A percentile compares a stretch with the other conserved stretches of the same genome.
Conservation (phyloP, 2,329 filamentous ascomycete species). For the Trichophyton simii region DNA sequence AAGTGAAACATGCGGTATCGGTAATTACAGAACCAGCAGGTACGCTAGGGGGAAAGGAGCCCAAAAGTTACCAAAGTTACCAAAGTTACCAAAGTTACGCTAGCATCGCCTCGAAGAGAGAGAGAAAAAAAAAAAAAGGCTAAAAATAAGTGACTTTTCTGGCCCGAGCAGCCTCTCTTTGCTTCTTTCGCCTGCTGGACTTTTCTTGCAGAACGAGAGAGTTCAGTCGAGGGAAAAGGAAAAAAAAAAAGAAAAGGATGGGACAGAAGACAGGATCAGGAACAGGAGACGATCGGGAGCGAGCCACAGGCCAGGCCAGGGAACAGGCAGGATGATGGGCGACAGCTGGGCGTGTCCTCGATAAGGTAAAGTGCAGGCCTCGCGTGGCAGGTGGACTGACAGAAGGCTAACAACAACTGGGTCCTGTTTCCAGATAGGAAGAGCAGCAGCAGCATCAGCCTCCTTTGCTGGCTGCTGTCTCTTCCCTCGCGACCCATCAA, state of each 20-base stretch:
- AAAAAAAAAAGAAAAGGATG: neutral
- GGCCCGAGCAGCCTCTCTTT: neutral
- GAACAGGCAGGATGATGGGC: neutral
- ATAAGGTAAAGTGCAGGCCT: neutral
- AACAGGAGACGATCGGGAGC: neutral
- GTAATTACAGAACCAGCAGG: neutral
- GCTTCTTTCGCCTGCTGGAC: neutral
- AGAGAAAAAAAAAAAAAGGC: neutral
- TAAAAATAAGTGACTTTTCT: neutral
- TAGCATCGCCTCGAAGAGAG: neutral
- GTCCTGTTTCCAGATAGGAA: neutral
- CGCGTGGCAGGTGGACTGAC: neutral
- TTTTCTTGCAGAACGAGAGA: neutral
- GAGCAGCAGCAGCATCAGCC: no score
- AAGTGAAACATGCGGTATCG: conserved; percentile 3
- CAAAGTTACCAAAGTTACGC: neutral
- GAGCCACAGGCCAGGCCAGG: neutral
- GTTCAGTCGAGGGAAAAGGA: no score
- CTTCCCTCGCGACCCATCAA: no score
- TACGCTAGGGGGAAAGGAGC: neutral
- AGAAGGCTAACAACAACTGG: neutral
- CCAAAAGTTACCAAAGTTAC: neutral
- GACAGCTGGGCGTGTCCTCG: no score
- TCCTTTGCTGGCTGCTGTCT: no score
- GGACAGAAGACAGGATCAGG: neutral